Conservation (phyloP, 345 rosid species). For the Heritiera fomes region DNA sequence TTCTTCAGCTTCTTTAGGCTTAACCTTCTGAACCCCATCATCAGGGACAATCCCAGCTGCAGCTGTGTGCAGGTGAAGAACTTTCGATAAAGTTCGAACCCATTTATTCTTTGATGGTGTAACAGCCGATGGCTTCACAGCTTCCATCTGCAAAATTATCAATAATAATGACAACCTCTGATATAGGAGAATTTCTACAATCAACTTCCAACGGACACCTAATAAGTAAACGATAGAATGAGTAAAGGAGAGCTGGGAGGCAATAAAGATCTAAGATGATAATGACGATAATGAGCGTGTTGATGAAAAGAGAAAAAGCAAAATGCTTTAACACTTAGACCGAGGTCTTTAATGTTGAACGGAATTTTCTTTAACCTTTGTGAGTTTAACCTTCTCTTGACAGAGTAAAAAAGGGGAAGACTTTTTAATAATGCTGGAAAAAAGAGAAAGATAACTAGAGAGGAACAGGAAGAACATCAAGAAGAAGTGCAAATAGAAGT, state of each 20-base stretch:
- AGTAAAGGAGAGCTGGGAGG: constrained; percentile 14
- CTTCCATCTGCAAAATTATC: constrained; percentile 63
- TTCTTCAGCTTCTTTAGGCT: constrained; percentile 40
- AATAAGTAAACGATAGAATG: constrained; percentile 3
- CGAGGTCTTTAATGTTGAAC: constrained; percentile 40
- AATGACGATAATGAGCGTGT: constrained; percentile 28
- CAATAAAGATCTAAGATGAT: constrained; percentile 15
- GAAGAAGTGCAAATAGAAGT: constrained; percentile 15
- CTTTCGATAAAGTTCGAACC: constrained; percentile 64
- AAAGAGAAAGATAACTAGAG: constrained; percentile 18
- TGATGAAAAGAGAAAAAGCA: constrained; percentile 34
- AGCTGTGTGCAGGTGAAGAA: constrained; percentile 55
- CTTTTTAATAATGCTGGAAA: constrained; percentile 4
- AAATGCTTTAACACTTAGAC: constrained; percentile 44
- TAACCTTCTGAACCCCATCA: constrained; percentile 46
- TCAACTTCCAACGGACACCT: background rate
- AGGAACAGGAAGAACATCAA: background rate
- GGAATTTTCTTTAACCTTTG: constrained; percentile 29
- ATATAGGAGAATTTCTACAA: background rate
- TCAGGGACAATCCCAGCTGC: constrained; percentile 63
- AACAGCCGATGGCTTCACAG: constrained; percentile 54
- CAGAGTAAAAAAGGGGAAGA: background rate
- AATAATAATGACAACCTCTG: background rate
- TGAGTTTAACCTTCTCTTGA: constrained; percentile 25
- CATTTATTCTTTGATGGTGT: constrained; percentile 66